Evolutionary conservation across 192 early-diverging fungal genomes (phyloP), one percentile per base, ranked within the genome.

Genomic region (Helicostylum pulchrum): DNA sequence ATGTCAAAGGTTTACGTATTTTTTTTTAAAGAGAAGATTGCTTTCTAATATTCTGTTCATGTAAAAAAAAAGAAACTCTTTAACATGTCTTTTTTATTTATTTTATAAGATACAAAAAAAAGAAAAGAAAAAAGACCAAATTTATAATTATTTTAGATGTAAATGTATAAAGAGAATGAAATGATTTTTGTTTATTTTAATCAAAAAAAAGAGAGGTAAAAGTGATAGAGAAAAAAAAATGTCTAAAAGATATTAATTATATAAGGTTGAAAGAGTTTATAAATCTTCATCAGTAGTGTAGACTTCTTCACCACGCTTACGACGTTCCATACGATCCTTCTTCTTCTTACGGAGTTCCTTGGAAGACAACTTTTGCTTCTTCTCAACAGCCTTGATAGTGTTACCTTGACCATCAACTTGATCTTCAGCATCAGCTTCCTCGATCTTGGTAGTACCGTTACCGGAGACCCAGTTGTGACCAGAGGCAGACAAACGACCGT

Each of bases 361-460:
- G 53, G 76, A 77, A 65, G 78, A 72, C 56, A 83, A 61, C 74
- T 79, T 80, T 57, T 66, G 73, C 73, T 85, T 82, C 73, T 81
- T 86, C 65, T 77, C 72, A 76, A 82, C 83, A 32, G 83, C 79
- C 76, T 90, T 89, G 65, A 80, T 68, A 48, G 84, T 84, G 81
- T 90, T 92, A 65, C 90, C 90, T 67, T 87, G 85, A 14, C 87
- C 88, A 77, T 92, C 90, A 52, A 83, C 57, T 60, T 72, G 70
- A 61, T 66, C 66, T 66, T 80, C 81, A 19, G 66, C 76, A 30
- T 78, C 81, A 69, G 80, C 75, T 62, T 78, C 78, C 46, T 70
- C 71, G 54, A 79, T 72, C 54, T 50, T 71, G 57, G 77, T 77
- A 61, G 74, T 63, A 73, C 77, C 79, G 61, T 77, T 77, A 69